These are phyloP conservation scores for Euptelea pleiosperma DNA, from an alignment of 164 flowering plant genomes.

Conservation along the genomic window DNA sequence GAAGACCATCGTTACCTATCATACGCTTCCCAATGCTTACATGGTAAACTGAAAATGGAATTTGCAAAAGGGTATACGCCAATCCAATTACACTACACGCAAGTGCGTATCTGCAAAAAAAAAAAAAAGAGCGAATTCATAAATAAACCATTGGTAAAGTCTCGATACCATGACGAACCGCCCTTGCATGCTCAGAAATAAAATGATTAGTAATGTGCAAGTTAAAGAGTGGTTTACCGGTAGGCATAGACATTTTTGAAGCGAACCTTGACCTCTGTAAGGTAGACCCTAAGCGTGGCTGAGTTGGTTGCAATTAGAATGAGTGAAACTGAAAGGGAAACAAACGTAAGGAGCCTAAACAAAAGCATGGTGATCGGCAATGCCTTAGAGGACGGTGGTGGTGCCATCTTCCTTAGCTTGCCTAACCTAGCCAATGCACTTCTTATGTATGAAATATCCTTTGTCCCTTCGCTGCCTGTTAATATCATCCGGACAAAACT, in stretches of 20 bases:
- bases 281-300: neutral
- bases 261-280: neutral
- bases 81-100: slow-evolving; percentile 5
- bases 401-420: neutral
- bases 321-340: neutral
- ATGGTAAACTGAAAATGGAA: slow-evolving; percentile 13
- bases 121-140: slow-evolving; percentile 1
- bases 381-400: slow-evolving; percentile 11
- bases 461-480: no score
- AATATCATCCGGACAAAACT: no score
- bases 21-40: slow-evolving; percentile 12
- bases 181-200: no score
- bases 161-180: no score
- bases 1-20: slow-evolving; percentile 4
- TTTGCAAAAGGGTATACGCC: slow-evolving; percentile 13
- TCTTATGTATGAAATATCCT: no score
- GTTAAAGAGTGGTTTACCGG: slow-evolving; percentile 3
- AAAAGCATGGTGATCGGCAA: slow-evolving; percentile 1
- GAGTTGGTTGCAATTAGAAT: slow-evolving; percentile 3
- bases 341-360: slow-evolving; percentile 4
- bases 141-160: no score
- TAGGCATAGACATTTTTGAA: slow-evolving; percentile 11
- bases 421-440: no score
- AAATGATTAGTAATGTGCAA: no score
- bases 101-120: slow-evolving; percentile 10